Evolutionary conservation across 805 yeast species (phyloP).

Genomic region (Nakazawaea anatomiae): DNA sequence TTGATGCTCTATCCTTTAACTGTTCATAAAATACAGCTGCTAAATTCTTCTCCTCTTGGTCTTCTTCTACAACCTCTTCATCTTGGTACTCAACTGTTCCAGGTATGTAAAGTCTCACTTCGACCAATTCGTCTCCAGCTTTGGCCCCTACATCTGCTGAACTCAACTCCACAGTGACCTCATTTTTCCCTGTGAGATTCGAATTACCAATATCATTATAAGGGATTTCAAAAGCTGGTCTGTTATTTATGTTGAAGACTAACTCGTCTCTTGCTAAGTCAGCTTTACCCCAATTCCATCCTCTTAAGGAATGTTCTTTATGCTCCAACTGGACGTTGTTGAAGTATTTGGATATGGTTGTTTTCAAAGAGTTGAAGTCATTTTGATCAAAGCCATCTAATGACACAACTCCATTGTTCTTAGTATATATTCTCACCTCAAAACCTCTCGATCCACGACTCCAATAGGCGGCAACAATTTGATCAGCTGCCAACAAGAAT

Average conservation of each 20-base stretch:
- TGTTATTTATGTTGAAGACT: conserved; percentile 77
- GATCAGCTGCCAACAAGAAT: conserved; percentile 81
- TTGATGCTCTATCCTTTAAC: conserved; percentile 86
- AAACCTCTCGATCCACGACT: conserved; percentile 90
- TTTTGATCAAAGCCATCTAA: conserved; percentile 89
- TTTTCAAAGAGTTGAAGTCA: conserved; percentile 76
- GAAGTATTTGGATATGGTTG: conserved; percentile 76
- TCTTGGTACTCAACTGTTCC: conserved; percentile 58
- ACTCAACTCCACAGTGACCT: conserved; percentile 85
- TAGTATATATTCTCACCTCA: conserved; percentile 85
- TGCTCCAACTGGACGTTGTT: conserved; percentile 64
- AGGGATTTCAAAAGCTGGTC: conserved; percentile 90
- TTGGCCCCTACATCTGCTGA: conserved; percentile 43
- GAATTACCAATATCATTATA: conserved; percentile 75
- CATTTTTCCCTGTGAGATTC: conserved; percentile 86
- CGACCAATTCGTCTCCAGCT: conserved; percentile 95
- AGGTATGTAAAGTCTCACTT: conserved; percentile 88
- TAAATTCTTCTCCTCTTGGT: conserved; percentile 42
- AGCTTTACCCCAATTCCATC: conserved; percentile 98
- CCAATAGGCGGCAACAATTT: conserved; percentile 79
- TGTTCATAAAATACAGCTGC: conserved; percentile 88
- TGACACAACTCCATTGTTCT: conserved; percentile 76
- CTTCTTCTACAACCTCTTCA: conserved; percentile 32
- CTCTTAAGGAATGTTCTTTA: conserved; percentile 88
- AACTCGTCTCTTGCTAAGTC: conserved; percentile 91